phyloP scores from a whole-genome alignment of 106 monocot species.

The Acanthochlamys bracteata region DNA sequence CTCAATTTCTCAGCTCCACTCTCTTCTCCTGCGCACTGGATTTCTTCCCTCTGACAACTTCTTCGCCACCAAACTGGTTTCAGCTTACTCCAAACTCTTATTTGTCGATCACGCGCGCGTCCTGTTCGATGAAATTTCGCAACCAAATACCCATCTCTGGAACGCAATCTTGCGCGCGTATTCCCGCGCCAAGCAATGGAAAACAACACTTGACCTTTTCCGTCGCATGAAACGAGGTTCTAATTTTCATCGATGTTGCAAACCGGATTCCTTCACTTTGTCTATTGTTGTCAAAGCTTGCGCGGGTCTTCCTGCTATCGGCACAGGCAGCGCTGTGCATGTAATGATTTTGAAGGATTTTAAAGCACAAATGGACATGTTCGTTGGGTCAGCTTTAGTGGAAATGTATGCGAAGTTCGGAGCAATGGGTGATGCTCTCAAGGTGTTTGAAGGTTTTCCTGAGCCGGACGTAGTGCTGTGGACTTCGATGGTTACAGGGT shows the following conservation, averaged over 20 bases:
- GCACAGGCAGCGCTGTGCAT: conserved; percentile 32
- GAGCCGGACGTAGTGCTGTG: conserved; percentile 49
- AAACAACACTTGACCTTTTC: conserved; percentile 5
- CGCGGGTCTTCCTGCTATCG: conserved; percentile 10
- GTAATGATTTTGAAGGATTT: conserved; percentile 15
- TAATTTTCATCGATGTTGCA: background rate
- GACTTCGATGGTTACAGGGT: conserved; percentile 53
- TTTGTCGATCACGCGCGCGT: conserved; percentile 8
- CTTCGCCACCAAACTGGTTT: conserved; percentile 20
- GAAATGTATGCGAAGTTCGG: conserved; percentile 45
- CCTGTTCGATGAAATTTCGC: conserved; percentile 43
- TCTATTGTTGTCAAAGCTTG: conserved; percentile 39
- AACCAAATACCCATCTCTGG: conserved; percentile 32
- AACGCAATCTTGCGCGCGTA: conserved; percentile 49
- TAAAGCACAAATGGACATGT: conserved; percentile 19
- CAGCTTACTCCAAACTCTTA: background rate
- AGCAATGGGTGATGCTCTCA: conserved; percentile 34
- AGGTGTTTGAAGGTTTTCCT: conserved; percentile 35
- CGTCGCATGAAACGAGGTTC: too few relatives aligned
- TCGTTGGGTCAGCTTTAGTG: conserved; percentile 45
- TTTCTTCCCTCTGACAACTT: conserved; percentile 12
- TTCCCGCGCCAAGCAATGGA: conserved; percentile 33
- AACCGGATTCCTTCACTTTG: conserved; percentile 35
- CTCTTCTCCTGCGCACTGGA: conserved; percentile 26
- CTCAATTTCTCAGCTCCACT: conserved; percentile 19